Conservation (phyloP, 306 rosid species). For the Glycine soja region DNA sequence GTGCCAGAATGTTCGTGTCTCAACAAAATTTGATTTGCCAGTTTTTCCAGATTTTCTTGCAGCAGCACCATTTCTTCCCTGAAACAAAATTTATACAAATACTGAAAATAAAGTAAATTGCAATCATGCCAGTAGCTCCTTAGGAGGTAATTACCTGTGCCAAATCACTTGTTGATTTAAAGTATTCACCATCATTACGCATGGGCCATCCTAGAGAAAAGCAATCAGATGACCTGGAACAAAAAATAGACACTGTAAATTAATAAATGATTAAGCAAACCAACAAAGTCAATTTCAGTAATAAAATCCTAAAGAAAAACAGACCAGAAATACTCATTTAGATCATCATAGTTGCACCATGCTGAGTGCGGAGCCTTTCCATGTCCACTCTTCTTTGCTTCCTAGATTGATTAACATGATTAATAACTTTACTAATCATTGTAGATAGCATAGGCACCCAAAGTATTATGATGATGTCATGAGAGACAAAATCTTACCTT, state of each 20-base stretch:
- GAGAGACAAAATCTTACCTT: slow-evolving; percentile 58
- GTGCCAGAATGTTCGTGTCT: slow-evolving; percentile 93
- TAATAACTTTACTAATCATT: slow-evolving; percentile 25
- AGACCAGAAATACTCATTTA: slow-evolving; percentile 97
- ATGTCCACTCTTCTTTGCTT: slow-evolving; percentile 68
- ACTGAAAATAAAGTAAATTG: slow-evolving; percentile 29
- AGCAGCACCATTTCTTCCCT: slow-evolving; percentile 72
- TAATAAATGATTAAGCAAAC: slow-evolving; percentile 33
- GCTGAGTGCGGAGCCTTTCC: slow-evolving; percentile 84
- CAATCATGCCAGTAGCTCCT: slow-evolving; percentile 34
- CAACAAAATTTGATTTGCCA: slow-evolving; percentile 87
- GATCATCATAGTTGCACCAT: slow-evolving; percentile 98
- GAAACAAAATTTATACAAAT: slow-evolving; percentile 41
- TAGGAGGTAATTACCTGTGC: slow-evolving; percentile 56
- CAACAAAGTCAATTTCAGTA: slow-evolving; percentile 41
- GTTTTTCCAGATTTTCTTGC: slow-evolving; percentile 65
- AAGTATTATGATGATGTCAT: slow-evolving; percentile 37
- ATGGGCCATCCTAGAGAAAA: slow-evolving; percentile 99
- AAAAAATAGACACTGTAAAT: slow-evolving; percentile 22
- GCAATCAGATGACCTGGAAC: slow-evolving; percentile 83
- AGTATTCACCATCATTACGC: slow-evolving; percentile 97
- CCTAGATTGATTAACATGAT: slow-evolving; percentile 59
- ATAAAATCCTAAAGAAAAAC: slow-evolving; percentile 50
- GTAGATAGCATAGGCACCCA: slow-evolving; percentile 37
- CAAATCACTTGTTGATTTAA: slow-evolving; percentile 74